These are phyloP conservation scores for Blattamonas nauphoetae DNA, from an alignment of 78 protist genomes.

Conservation along the genomic window DNA sequence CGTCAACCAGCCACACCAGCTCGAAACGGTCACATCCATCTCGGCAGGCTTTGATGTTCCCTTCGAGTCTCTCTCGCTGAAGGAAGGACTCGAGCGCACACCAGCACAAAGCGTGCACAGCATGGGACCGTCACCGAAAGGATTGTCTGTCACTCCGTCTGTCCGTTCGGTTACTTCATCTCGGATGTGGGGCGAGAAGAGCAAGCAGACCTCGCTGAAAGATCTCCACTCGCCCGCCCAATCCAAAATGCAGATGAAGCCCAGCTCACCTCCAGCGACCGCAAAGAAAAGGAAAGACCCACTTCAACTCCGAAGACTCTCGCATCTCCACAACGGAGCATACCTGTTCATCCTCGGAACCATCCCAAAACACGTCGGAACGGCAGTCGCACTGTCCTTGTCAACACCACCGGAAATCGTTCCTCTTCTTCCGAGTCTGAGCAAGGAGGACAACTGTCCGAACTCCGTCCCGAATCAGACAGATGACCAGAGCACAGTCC, in stretches of 20 bases:
- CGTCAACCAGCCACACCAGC: not conserved
- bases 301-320: not conserved
- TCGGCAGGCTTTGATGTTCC: not conserved
- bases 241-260: not conserved
- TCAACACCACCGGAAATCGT: not conserved
- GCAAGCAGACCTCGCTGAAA: not conserved
- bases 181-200: too few relatives aligned
- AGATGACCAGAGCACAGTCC: not conserved
- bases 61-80: too few relatives aligned
- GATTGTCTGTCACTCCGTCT: not conserved
- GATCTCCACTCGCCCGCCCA: not conserved
- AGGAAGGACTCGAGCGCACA: not conserved
- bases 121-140: not conserved
- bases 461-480: too few relatives aligned
- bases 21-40: too few relatives aligned
- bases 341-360: not conserved
- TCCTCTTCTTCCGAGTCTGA: not conserved
- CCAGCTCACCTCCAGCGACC: too few relatives aligned
- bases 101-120: too few relatives aligned
- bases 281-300: not conserved
- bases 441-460: too few relatives aligned
- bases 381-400: not conserved
- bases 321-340: not conserved
- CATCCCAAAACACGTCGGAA: not conserved
- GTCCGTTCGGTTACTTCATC: too few relatives aligned